Base-by-base conservation (phyloP, 2,329 filamentous ascomycete species). In the Dactylellina parvicollis region DNA sequence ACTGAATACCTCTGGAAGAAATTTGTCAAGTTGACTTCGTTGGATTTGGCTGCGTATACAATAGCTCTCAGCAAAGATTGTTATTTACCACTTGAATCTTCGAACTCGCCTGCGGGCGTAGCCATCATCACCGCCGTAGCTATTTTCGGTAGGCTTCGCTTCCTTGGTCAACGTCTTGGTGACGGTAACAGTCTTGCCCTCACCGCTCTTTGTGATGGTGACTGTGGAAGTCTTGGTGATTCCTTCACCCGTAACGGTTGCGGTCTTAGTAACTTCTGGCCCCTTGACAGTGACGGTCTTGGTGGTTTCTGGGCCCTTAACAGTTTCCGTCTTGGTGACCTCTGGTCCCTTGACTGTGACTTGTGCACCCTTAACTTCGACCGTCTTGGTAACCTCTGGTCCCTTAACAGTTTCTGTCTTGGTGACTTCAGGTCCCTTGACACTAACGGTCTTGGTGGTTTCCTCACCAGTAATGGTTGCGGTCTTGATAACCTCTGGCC, bases 71-170 rank as follows among this genome's bases (percentile, higher is more conserved):
- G 20, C 20, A 30, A 8, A 22, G 20, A 22, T 20, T 14, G n/a
- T 3, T 22, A n/a, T 55, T 56, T 56, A 56, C 34, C 34, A 42
- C 28, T n/a, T 54, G 32, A 54, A n/a, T 14, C 52, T 56, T 34
- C 34, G 14, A n/a, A n/a, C n/a, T n/a, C n/a, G n/a, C n/a, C n/a
- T n/a, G n/a, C n/a, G n/a, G n/a, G n/a, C 38, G 5, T 38, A 36
- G 40, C 57, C 40, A 10, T 22, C 52, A 32, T 55, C 32, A n/a
- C 28, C 52, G 28, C 62, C 62, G 52, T 66, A 50, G 9, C 52
- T 20, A 9, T 26, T 42, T n/a, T 42, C 28, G 32, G n/a, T 16
- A 38, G 16, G 9, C n/a, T 18, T 46, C 4, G 30, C 36, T 4
- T 34, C 32, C 38, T 36, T 34, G 40, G 40, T 47, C 24, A 28